Evolutionary conservation across 2,329 filamentous ascomycete genomes (phyloP), one percentile per base, ranked within the genome.

Genomic region (Fusarium abutilonis): DNA sequence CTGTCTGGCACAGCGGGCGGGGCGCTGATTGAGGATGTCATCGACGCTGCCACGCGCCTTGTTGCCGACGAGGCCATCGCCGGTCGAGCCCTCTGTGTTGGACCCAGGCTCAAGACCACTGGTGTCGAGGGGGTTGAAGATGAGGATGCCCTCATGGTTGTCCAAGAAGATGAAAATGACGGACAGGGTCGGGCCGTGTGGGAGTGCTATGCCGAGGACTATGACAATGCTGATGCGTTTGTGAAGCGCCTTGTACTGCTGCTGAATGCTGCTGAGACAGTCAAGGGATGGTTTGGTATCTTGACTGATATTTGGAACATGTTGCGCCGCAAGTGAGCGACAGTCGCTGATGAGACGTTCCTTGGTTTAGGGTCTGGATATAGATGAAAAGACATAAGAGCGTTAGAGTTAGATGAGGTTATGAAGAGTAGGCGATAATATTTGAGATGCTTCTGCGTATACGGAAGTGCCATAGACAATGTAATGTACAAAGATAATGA

Each of bases 191-290:
- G 75, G 31, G 82, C 81, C 0, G 73, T 86, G 2, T 89, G 86
- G 82, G 88, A 90, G 70, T 77, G 82, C 40, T 87, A 86, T 70
- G 85, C 80, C 0, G 77, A 86, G 61, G 86, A 89, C 66, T 86
- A 82, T 65, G 77, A 81, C 54, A 78, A 83, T 57, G 77, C 79
- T 14, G 87, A 89, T 67, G 72, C 78, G 3, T 89, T 88, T 67
- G 78, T 80, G 21, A 75, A 78, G 55, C 79, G 83, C 35, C 79
- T 86, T 51, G 72, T 89, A 2, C 74, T 75, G 36, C 61, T 88
- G 56, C 42, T 89, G 63, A 86, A 88, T 68, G 69, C 77, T 28
- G 67, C 83, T 32, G 79, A 82, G 59, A 68, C 66, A 29, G 69
- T 79, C 10, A 78, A 80, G 63, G 85, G 86, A 1, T 89, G 84